phyloP scores from a whole-genome alignment of 2,329 filamentous ascomycete species.

The Fonsecaea pedrosoi region DNA sequence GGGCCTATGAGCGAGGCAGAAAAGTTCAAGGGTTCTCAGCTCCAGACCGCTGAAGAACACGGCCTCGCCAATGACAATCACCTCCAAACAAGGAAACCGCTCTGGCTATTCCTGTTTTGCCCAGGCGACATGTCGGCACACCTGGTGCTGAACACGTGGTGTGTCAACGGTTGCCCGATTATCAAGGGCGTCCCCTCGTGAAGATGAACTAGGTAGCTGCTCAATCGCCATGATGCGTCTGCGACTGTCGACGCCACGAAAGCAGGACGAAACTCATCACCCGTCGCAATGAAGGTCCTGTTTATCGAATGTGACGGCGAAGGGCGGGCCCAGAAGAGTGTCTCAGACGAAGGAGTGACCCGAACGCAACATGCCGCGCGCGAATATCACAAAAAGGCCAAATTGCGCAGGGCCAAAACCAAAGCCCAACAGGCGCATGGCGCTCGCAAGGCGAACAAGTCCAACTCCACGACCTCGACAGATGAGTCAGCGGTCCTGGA shows the following conservation, averaged over 20 bases:
- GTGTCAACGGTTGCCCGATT: neutral
- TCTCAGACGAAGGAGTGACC: conserved; percentile 8
- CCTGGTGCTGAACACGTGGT: neutral
- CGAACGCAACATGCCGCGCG: conserved; percentile 28
- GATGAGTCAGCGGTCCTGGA: conserved; percentile 5
- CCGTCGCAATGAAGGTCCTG: conserved; percentile 22
- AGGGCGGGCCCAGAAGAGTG: conserved; percentile 11
- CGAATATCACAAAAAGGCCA: conserved; percentile 33
- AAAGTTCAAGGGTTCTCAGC: conserved; percentile 1
- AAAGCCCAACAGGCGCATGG: conserved; percentile 9
- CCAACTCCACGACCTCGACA: neutral
- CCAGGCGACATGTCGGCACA: neutral
- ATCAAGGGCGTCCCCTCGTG: conserved; percentile 9
- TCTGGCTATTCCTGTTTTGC: conserved; percentile 3
- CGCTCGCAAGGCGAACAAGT: neutral
- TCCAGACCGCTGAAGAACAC: conserved; percentile 13
- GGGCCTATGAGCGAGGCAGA: conserved; percentile 5
- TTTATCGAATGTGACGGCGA: conserved; percentile 22
- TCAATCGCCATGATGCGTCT: neutral
- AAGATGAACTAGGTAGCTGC: conserved; percentile 12
- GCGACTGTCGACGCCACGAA: neutral
- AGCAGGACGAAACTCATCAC: neutral
- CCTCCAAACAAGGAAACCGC: conserved; percentile 1
- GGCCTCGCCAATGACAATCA: neutral
- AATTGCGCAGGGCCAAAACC: conserved; percentile 17